Conservation (phyloP, 306 rosid genomes). For the Cucurbita maxima region DNA sequence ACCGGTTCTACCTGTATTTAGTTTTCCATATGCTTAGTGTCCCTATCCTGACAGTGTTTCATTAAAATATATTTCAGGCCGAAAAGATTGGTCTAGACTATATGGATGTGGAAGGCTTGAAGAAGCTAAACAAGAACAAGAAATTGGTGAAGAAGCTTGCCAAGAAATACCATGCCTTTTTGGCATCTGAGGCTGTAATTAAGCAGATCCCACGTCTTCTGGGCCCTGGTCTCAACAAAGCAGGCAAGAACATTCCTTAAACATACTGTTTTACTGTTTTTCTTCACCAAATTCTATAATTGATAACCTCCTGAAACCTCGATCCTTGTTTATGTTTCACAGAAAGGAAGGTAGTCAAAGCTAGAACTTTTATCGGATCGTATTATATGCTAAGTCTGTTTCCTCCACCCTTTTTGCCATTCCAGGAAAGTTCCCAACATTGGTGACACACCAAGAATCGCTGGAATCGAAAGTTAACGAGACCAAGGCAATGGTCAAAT, state of each 20-base stretch:
- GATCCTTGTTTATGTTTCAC: background rate
- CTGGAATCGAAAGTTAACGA: conserved; percentile 67
- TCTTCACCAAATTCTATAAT: background rate
- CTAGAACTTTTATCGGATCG: background rate
- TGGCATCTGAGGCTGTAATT: conserved; percentile 80
- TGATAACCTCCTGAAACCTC: no score
- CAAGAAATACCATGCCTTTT: conserved; percentile 68
- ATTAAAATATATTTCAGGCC: conserved; percentile 26
- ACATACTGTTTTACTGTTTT: background rate
- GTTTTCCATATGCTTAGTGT: background rate
- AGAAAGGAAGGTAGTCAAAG: background rate
- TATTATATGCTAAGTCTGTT: background rate
- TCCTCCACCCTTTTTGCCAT: no score
- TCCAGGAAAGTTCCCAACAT: conserved; percentile 71
- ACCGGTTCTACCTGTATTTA: background rate
- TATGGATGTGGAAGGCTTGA: conserved; percentile 74
- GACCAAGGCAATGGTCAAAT: conserved; percentile 72
- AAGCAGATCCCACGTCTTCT: conserved; percentile 85
- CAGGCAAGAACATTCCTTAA: conserved; percentile 33
- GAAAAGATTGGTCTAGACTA: conserved; percentile 60
- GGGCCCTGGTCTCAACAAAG: conserved; percentile 91
- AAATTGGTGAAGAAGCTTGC: conserved; percentile 71
- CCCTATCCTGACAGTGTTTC: background rate
- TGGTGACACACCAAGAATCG: conserved; percentile 75
- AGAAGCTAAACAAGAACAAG: conserved; percentile 76